Conservation (phyloP, 2,329 filamentous ascomycete species). For the Lasiodiplodia sp. region DNA sequence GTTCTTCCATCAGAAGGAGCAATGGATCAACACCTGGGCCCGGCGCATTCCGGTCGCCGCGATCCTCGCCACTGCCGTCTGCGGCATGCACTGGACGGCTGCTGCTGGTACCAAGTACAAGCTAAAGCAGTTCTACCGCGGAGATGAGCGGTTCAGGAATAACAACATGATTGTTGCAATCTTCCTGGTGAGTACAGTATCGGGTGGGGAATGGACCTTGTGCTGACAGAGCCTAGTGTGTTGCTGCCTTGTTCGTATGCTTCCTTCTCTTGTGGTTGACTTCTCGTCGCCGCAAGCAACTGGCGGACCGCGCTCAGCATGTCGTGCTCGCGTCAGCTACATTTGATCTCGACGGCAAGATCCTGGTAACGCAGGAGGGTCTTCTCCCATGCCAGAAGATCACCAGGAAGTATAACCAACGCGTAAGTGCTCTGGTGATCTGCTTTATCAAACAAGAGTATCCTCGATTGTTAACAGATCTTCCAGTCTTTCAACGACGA, state of each 20-base stretch:
- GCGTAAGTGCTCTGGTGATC: constrained; percentile 5
- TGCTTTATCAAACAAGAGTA: background rate
- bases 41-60: constrained; percentile 72
- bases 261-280: constrained; percentile 45
- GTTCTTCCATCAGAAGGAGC: constrained; percentile 78
- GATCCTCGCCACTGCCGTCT: constrained; percentile 76
- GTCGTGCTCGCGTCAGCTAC: constrained; percentile 66
- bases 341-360: constrained; percentile 70
- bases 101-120: constrained; percentile 74
- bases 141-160: constrained; percentile 56
- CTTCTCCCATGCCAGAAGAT: constrained; percentile 76
- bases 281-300: constrained; percentile 44
- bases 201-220: too few relatives aligned
- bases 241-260: constrained; percentile 47
- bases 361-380: constrained; percentile 75
- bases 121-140: constrained; percentile 57
- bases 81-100: constrained; percentile 88
- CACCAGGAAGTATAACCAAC: constrained; percentile 62
- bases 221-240: constrained; percentile 40
- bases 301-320: constrained; percentile 59
- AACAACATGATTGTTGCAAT: constrained; percentile 77
- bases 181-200: constrained; percentile 64
- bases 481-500: constrained; percentile 70
- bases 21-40: constrained; percentile 82
- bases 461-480: background rate